Evolutionary conservation across 1,284 basidiomycete genomes (phyloP), one percentile per base, ranked within the genome.

Genomic region (Leccinum pseudoinsigne): DNA sequence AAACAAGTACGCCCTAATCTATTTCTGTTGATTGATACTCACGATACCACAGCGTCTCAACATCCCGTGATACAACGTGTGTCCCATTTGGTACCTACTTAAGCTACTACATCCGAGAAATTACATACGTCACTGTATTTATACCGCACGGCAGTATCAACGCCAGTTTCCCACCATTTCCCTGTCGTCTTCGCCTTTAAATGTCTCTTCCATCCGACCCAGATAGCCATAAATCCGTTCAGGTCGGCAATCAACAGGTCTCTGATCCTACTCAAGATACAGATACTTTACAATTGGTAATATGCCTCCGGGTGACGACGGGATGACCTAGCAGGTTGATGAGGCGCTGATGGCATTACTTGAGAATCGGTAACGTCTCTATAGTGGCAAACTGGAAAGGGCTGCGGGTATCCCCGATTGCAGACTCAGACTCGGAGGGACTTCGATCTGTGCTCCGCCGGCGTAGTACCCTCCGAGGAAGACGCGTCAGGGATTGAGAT

Each of bases 381-480:
- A 76, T 82, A 81, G 83, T 85, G 80, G 78, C 78, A 77, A 82
- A 84, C 85, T 88, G 86, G 86, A 84, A 79, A 81, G 69, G 90
- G 90, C 91, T 93, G 88, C 91, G 90, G 91, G 91, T 93, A 93
- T 90, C 89, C 83, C 79, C 79, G 78, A 74, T 61, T 71, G 69
- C 66, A 62, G 68, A 69, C 72, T 70, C 66, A 62, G 68, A 69
- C 72, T 70, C 69, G 63, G 68, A 64, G 66, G 67, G 59, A 21
- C n/a, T 55, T 55, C 50, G 53, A 36, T 40, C 31, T 69, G 68
- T 68, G 64, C 60, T 68, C 45, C 14, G 60, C 59, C 23, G 26
- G 8, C 42, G 61, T 69, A 53, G 61, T 69, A 64, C 61, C 63
- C 66, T 74, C 67, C 65, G 66, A 66, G 69, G 66, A 67, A 63